Base-by-base conservation (phyloP, 352 stramenopile genomes). In the Phytophthora brassicae region DNA sequence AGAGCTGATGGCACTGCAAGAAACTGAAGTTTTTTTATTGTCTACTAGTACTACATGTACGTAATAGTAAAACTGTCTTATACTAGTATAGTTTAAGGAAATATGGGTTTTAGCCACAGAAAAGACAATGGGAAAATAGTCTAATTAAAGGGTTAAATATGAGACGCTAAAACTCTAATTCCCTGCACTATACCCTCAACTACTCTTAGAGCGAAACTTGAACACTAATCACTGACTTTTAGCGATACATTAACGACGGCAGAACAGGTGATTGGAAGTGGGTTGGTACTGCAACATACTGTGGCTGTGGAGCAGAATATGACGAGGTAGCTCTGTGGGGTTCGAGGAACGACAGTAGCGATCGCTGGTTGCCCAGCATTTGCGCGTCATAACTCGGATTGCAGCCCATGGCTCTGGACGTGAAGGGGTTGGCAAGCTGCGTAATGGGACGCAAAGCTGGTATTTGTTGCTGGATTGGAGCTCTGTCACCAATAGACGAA, bases 291-390 rank as follows among this genome's bases (percentile, higher is more conserved):
- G 53, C 61, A 42, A 50, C 41, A 38, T 66, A 72, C 24, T 68
- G 56, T 44, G 42, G 47, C n/a, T 65, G 62, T 1, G 53, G 53
- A 24, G 43, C 52, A 23, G 56, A 17, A 28, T 60, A 63, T 6
- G 62, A 68, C 20, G 57, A 42, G 46, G 16, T 13, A 9, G 55
- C 20, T 41, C 39, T 47, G 29, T 67, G 51, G 17, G 71, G 60
- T 39, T 72, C 49, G 14, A 77, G 64, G 39, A 77, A 79, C 44
- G 71, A 77, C 19, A 79, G 56, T n/a, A 79, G 57, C 47, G 71
- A 79, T 11, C 64, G 67, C 52, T 75, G 63, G 53, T 68, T 68
- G 29, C 55, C 66, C 24, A 68, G 39, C 9, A 73, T 38, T 2
- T 71, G 50, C 6, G 45, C 47, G 33, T 59, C 57, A 33, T 53